Conservation (phyloP, 2,329 filamentous ascomycete genomes). For the Diaporthe destruens region DNA sequence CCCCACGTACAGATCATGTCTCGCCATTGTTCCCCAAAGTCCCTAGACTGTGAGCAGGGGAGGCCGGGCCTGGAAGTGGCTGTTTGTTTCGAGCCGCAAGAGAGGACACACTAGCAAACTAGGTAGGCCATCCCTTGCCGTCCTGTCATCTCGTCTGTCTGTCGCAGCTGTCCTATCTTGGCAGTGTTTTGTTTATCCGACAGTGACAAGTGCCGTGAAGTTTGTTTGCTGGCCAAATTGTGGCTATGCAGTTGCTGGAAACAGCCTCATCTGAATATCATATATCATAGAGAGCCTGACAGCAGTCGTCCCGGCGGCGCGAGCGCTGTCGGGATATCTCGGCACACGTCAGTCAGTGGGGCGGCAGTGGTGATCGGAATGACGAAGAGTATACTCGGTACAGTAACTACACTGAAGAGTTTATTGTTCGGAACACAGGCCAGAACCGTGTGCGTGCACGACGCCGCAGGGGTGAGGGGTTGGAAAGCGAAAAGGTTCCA, state of each 20-base stretch:
- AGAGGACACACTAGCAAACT: neutral
- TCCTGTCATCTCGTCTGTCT: conserved; percentile 28
- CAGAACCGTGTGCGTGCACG: neutral
- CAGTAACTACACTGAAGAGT: too few species aligned
- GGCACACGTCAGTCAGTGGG: conserved; percentile 34
- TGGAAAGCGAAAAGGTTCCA: conserved; percentile 18
- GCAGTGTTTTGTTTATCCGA: conserved; percentile 18
- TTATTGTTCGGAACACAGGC: neutral
- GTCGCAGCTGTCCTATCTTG: conserved; percentile 9
- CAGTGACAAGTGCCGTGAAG: conserved; percentile 14
- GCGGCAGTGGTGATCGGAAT: conserved; percentile 7
- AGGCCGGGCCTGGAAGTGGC: neutral
- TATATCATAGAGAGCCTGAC: neutral
- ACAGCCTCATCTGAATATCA: conserved; percentile 12
- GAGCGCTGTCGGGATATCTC: conserved; percentile 6
- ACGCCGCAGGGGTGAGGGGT: neutral
- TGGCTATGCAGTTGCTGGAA: neutral
- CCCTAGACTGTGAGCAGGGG: conserved; percentile 4
- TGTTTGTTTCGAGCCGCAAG: conserved; percentile 22
- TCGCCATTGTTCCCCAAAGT: neutral
- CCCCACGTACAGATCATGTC: neutral
- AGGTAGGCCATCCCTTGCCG: conserved; percentile 8
- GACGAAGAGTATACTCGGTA: neutral
- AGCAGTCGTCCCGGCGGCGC: neutral
- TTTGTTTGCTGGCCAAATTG: conserved; percentile 1